Percentiles rank a stretch among this genome's conserved stretches.
phyloP scores from a whole-genome alignment of 192 early-diverging fungal genomes.

The Coemansia furcata region DNA sequence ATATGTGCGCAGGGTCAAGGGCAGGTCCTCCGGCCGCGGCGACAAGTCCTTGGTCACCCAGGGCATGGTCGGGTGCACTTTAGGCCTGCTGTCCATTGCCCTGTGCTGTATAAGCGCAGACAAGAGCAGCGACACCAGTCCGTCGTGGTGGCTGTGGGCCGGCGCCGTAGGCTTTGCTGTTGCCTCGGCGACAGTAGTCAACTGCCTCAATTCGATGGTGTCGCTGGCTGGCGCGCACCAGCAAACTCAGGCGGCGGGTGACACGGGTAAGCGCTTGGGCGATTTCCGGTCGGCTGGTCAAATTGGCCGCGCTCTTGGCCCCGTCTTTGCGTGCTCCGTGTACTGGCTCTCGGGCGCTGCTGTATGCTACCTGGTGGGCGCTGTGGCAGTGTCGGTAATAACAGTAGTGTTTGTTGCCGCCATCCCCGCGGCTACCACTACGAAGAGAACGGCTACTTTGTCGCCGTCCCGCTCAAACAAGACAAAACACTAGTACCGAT shows the following conservation, averaged over 20 bases:
- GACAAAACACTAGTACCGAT: background rate
- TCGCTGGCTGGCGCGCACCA: conserved; percentile 29
- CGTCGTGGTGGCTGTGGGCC: conserved; percentile 55
- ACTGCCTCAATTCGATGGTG: conserved; percentile 70
- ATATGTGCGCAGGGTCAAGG: conserved; percentile 82
- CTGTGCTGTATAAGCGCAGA: conserved; percentile 41
- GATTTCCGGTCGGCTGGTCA: conserved; percentile 86
- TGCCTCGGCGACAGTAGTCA: conserved; percentile 94
- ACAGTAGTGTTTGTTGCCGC: conserved; percentile 24
- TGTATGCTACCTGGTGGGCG: conserved; percentile 60
- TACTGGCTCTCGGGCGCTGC: conserved; percentile 84
- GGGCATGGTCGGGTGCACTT: conserved; percentile 68
- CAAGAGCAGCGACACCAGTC: background rate
- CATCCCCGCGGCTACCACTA: conserved; percentile 6
- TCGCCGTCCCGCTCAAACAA: background rate
- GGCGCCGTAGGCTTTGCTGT: conserved; percentile 84
- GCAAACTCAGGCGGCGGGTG: background rate
- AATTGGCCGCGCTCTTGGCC: conserved; percentile 85
- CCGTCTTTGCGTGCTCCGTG: conserved; percentile 77
- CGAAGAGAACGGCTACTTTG: background rate
- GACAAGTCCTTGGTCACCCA: conserved; percentile 65
- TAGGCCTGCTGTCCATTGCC: conserved; percentile 65
- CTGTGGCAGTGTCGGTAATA: conserved; percentile 54
- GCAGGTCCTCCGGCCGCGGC: conserved; percentile 19
- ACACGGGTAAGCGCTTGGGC: conserved; percentile 76